These are phyloP conservation scores for Nymphaea colorata DNA, from an alignment of 164 flowering plant genomes.

Conservation along the genomic window DNA sequence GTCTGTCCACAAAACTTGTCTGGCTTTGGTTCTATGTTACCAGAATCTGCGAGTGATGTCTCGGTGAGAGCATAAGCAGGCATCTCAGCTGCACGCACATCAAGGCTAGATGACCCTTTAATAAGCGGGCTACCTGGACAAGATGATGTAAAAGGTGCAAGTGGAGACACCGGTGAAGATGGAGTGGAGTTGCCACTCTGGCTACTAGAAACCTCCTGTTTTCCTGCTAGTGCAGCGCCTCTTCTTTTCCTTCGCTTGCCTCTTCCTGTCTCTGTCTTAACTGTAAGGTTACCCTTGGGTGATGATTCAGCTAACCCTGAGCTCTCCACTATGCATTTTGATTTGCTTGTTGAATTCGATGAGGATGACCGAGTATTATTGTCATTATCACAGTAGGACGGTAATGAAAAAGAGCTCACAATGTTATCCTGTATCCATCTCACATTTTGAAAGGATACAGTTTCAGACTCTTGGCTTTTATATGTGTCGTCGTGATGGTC, in stretches of 20 bases:
- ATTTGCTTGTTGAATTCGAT: slow-evolving; percentile 15
- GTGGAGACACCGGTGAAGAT: slow-evolving; percentile 76
- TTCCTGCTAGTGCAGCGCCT: slow-evolving; percentile 23
- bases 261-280: slow-evolving; percentile 43
- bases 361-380: slow-evolving; percentile 9
- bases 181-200: slow-evolving; percentile 97
- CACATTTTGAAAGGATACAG: slow-evolving; percentile 10
- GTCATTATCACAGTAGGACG: slow-evolving; percentile 6
- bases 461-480: slow-evolving; percentile 14
- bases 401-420: not conserved
- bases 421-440: slow-evolving; percentile 11
- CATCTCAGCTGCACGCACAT: slow-evolving; percentile 10
- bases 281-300: slow-evolving; percentile 29
- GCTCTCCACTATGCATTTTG: slow-evolving; percentile 15
- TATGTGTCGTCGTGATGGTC: slow-evolving; percentile 12
- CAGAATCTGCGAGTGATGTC: slow-evolving; percentile 10
- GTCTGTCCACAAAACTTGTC: slow-evolving; percentile 11
- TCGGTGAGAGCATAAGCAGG: slow-evolving; percentile 6
- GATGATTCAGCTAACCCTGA: slow-evolving; percentile 18
- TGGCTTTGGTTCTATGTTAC: slow-evolving; percentile 7
- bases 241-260: slow-evolving; percentile 46
- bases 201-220: slow-evolving; percentile 66
- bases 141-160: slow-evolving; percentile 23
- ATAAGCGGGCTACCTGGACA: slow-evolving; percentile 17
- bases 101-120: slow-evolving; percentile 17